Evolutionary conservation across 306 rosid genomes (phyloP).

Genomic region (Malus sylvestris): DNA sequence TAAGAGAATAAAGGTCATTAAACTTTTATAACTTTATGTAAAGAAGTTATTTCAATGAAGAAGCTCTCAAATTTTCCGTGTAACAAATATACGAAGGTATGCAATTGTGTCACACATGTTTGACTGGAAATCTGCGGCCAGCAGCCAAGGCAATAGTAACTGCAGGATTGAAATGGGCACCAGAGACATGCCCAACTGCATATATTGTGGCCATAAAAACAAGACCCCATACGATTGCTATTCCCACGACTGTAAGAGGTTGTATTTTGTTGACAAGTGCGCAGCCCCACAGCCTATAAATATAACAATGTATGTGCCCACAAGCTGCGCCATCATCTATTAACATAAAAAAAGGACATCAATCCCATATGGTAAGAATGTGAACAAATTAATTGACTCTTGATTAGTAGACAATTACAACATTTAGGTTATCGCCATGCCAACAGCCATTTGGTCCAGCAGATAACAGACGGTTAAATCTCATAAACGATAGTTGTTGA

Average conservation of each 20-base stretch:
- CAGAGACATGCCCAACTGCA: constrained; percentile 45
- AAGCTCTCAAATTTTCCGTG: background rate
- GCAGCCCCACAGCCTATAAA: constrained; percentile 46
- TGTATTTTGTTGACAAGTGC: constrained; percentile 23
- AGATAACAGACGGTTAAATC: no score
- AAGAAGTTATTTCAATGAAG: background rate
- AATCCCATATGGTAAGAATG: background rate
- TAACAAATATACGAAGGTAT: background rate
- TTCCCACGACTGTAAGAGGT: constrained; percentile 26
- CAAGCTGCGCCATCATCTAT: constrained; percentile 36
- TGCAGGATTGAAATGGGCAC: constrained; percentile 51
- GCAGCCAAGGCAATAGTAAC: constrained; percentile 36
- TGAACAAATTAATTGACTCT: background rate
- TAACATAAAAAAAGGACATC: background rate
- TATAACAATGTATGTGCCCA: constrained; percentile 43
- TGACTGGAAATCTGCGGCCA: constrained; percentile 21
- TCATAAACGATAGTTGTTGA: background rate
- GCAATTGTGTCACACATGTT: constrained; percentile 18
- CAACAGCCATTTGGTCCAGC: background rate
- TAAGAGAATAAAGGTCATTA: background rate
- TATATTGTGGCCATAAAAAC: constrained; percentile 27
- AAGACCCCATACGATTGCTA: constrained; percentile 35
- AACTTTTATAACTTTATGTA: background rate
- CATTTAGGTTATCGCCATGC: background rate
- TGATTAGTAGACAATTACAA: background rate